Evolutionary conservation across 345 rosid species (phyloP).

Genomic region (Gossypium bickii): DNA sequence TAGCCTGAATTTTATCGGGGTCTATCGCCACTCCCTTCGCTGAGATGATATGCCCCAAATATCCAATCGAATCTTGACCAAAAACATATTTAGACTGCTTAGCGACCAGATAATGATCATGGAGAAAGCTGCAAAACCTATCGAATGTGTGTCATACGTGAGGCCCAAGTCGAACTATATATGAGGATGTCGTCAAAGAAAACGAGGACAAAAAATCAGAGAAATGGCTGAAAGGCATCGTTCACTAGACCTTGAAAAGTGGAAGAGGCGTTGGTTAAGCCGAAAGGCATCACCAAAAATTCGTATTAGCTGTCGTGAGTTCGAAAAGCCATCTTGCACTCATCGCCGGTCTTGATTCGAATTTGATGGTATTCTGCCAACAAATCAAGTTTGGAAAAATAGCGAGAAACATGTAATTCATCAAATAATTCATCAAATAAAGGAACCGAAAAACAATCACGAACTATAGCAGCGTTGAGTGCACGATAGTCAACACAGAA

Average conservation of each 20-base stretch:
- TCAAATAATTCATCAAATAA: not conserved
- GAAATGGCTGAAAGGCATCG: too few relatives aligned
- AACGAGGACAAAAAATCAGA: too few relatives aligned
- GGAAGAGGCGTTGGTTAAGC: not conserved
- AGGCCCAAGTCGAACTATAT: too few relatives aligned
- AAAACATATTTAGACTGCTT: not conserved
- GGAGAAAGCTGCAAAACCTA: too few relatives aligned
- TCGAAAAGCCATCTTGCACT: not conserved
- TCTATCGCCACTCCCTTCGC: not conserved
- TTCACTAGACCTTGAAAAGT: not conserved
- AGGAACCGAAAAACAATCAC: not conserved
- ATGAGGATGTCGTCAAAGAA: too few relatives aligned
- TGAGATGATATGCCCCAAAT: too few relatives aligned
- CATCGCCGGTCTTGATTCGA: not conserved
- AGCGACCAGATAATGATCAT: too few relatives aligned
- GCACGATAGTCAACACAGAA: too few relatives aligned
- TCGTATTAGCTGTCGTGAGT: not conserved
- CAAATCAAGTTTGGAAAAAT: not conserved
- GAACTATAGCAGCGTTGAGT: not conserved
- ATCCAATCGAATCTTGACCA: not conserved
- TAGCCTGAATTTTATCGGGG: not conserved
- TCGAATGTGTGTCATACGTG: too few relatives aligned
- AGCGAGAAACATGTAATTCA: not conserved
- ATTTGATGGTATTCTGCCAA: not conserved
- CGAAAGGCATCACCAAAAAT: not conserved